Conservation (phyloP, 176 grass and related monocot genomes). For the Canna indica region DNA sequence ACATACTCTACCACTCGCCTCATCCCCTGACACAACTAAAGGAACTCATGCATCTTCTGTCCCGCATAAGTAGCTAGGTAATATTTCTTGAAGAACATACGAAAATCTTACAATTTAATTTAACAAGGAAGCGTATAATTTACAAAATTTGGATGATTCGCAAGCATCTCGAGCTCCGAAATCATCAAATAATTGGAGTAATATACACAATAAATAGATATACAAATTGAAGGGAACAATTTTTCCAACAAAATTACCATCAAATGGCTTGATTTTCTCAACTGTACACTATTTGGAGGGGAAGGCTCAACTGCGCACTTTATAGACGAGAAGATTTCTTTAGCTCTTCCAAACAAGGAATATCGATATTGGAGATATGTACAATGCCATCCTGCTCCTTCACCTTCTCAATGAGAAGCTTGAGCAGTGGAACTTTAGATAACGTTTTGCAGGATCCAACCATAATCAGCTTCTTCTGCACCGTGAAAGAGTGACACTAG, state of each 20-base stretch:
- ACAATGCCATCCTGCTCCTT: slow-evolving; percentile 42
- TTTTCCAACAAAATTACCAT: not conserved
- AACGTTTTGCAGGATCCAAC: slow-evolving; percentile 63
- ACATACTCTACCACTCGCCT: too few relatives aligned
- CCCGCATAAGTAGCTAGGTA: too few relatives aligned
- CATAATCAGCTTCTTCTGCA: slow-evolving; percentile 93
- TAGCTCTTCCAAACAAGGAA: slow-evolving; percentile 22
- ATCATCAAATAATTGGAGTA: too few relatives aligned
- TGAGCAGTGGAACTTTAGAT: slow-evolving; percentile 59
- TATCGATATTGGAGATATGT: slow-evolving; percentile 52
- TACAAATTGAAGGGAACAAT: not conserved
- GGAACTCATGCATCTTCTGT: too few relatives aligned
- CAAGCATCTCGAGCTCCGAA: too few relatives aligned
- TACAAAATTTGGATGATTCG: too few relatives aligned
- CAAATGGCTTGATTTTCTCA: not conserved
- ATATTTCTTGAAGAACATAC: too few relatives aligned
- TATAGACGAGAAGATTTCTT: slow-evolving; percentile 24
- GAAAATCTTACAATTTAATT: too few relatives aligned
- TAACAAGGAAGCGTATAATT: too few relatives aligned
- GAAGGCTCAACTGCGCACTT: slow-evolving; percentile 22
- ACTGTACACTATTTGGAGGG: slow-evolving; percentile 17
- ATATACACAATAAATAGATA: not conserved
- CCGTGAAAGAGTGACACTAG: slow-evolving; percentile 4
- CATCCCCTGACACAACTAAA: too few relatives aligned
- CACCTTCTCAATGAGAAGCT: slow-evolving; percentile 69